Percentiles rank a stretch among this genome's conserved stretches.
Evolutionary conservation across 495 filamentous ascomycete species (phyloP).

Genomic region (Patellaria atrata): DNA sequence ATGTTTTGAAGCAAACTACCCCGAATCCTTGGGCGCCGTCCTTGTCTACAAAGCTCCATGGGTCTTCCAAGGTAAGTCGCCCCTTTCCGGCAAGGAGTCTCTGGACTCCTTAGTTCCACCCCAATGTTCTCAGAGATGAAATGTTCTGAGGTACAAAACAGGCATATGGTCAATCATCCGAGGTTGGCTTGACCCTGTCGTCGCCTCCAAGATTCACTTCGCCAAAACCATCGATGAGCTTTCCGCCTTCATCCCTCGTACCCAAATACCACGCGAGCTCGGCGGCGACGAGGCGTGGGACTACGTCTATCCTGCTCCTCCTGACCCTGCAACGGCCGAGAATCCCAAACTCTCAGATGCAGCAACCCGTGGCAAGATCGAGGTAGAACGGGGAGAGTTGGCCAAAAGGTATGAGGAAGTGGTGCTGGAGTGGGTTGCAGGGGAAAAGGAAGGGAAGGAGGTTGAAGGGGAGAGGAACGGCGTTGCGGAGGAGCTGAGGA

Average conservation of each 20-base stretch:
- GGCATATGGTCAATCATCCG: conserved; percentile 65
- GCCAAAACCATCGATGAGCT: conserved; percentile 72
- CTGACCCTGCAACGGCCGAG: conserved; percentile 51
- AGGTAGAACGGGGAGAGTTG: conserved; percentile 42
- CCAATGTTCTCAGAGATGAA: conserved; percentile 34
- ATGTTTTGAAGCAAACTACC: conserved; percentile 98
- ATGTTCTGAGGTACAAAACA: background rate
- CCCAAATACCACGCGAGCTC: conserved; percentile 62
- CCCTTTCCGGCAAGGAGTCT: no score
- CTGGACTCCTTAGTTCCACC: no score
- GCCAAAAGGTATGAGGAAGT: conserved; percentile 55
- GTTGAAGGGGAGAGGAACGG: conserved; percentile 30
- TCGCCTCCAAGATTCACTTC: conserved; percentile 89
- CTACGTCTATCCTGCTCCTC: conserved; percentile 72
- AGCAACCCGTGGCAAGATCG: conserved; percentile 43
- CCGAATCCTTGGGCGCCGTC: conserved; percentile 77
- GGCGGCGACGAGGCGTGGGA: conserved; percentile 71
- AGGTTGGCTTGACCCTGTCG: conserved; percentile 95
- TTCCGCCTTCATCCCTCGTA: conserved; percentile 53
- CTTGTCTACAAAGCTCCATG: conserved; percentile 96
- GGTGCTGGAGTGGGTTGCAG: conserved; percentile 55
- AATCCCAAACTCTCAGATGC: conserved; percentile 58
- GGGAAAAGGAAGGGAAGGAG: conserved; percentile 22
- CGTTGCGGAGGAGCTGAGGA: conserved; percentile 45
- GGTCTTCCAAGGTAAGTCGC: conserved; percentile 71